Evolutionary conservation across 441 rosid genomes (phyloP).

Genomic region (Theobroma grandiflorum): DNA sequence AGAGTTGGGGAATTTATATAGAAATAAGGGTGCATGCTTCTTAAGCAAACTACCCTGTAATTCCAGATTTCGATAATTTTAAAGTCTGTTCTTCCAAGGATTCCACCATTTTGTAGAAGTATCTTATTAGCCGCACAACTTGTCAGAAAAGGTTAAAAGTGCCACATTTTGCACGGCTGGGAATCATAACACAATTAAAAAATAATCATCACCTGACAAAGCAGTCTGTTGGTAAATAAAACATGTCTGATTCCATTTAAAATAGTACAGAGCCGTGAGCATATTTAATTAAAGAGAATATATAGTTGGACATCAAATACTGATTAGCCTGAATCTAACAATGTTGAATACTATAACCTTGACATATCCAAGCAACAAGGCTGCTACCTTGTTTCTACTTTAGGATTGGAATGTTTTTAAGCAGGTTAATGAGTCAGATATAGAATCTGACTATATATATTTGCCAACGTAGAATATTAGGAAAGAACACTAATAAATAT

Average conservation of each 20-base stretch:
- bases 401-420: no score
- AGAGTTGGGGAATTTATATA: not conserved
- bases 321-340: no score
- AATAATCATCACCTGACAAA: not conserved
- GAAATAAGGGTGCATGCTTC: not conserved
- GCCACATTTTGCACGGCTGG: not conserved
- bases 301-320: no score
- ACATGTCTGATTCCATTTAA: not conserved
- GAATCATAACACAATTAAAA: not conserved
- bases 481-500: not conserved
- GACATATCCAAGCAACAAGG: no score
- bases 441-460: no score
- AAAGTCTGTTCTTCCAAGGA: not conserved
- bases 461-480: no score
- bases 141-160: not conserved
- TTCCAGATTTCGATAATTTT: not conserved
- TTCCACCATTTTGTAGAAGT: not conserved
- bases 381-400: no score
- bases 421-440: no score
- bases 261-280: no score
- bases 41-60: not conserved
- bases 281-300: no score
- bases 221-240: not conserved
- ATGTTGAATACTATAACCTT: no score
- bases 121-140: not conserved